These are phyloP conservation scores for Sarcodon sp. DNA, from an alignment of 768 basidiomycete species.

Conservation along the genomic window DNA sequence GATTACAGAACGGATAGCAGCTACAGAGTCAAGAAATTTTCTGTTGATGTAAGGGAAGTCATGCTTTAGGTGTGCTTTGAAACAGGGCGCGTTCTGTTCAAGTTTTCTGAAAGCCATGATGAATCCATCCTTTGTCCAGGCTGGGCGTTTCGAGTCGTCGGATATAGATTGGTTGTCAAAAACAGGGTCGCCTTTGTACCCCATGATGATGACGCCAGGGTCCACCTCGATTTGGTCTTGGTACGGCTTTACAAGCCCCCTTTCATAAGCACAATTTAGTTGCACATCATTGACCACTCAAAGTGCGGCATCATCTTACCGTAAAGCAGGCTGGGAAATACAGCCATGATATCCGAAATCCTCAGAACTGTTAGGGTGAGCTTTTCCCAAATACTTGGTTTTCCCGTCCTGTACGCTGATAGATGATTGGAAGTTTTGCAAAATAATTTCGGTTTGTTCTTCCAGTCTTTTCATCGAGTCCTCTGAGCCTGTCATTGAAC, in stretches of 20 bases:
- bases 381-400: conserved; percentile 27
- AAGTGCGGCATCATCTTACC: too few relatives aligned
- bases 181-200: conserved; percentile 26
- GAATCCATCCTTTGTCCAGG: conserved; percentile 4
- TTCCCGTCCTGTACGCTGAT: conserved; percentile 3
- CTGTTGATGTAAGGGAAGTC: too few relatives aligned
- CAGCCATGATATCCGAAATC: background rate
- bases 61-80: background rate
- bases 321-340: too few relatives aligned
- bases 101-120: conserved; percentile 7
- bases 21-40: too few relatives aligned
- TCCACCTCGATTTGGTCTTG: conserved; percentile 20
- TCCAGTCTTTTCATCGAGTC: background rate
- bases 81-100: conserved; percentile 5
- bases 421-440: conserved; percentile 1
- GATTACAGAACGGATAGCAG: too few relatives aligned
- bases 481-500: too few relatives aligned
- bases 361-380: conserved; percentile 15
- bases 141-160: background rate
- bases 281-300: conserved; percentile 12
- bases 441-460: background rate
- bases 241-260: background rate
- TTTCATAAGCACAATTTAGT: background rate
- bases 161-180: too few relatives aligned
- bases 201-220: conserved; percentile 31